A percentile compares a stretch with the other conserved stretches of the same genome.
Conservation (phyloP, 2,329 filamentous ascomycete genomes). For the Cucurbitaria berberidis region DNA sequence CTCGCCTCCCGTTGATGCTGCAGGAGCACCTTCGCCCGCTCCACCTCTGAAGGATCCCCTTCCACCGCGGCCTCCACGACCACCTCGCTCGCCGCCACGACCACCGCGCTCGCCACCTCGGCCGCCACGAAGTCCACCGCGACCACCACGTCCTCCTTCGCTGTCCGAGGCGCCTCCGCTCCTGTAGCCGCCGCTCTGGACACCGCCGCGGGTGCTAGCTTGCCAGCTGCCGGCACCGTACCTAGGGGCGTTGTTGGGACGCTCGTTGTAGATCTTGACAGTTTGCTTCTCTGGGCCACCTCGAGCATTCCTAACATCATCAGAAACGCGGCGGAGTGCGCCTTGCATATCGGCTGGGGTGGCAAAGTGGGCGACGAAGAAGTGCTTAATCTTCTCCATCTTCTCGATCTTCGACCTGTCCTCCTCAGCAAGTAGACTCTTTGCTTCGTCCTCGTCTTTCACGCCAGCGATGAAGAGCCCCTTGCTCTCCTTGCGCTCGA, state of each 20-base stretch:
- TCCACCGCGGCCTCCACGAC: constrained; percentile 51
- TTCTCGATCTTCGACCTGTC: constrained; percentile 78
- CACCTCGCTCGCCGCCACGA: constrained; percentile 54
- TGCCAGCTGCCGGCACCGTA: constrained; percentile 64
- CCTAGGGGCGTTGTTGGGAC: constrained; percentile 54
- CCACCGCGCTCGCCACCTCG: constrained; percentile 33
- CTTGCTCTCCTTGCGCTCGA: constrained; percentile 68
- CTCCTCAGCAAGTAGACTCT: constrained; percentile 80
- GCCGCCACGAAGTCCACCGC: constrained; percentile 55
- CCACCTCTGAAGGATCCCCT: constrained; percentile 42
- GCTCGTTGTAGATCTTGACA: constrained; percentile 81
- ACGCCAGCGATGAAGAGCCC: constrained; percentile 91
- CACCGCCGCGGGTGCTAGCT: constrained; percentile 69
- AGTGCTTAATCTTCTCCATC: constrained; percentile 73
- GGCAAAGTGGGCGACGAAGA: constrained; percentile 87
- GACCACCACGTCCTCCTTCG: constrained; percentile 69
- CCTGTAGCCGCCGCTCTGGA: constrained; percentile 76
- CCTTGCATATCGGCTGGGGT: constrained; percentile 78
- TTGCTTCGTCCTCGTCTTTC: constrained; percentile 80
- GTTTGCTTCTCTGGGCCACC: constrained; percentile 79
- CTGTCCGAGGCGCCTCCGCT: constrained; percentile 80
- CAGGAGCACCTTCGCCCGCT: constrained; percentile 43
- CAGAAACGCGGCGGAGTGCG: constrained; percentile 75
- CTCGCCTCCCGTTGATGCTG: constrained; percentile 47
- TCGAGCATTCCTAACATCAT: constrained; percentile 76